Conservation (phyloP, 1,139 yeast genomes). For the Geotrichum carabidarum region DNA sequence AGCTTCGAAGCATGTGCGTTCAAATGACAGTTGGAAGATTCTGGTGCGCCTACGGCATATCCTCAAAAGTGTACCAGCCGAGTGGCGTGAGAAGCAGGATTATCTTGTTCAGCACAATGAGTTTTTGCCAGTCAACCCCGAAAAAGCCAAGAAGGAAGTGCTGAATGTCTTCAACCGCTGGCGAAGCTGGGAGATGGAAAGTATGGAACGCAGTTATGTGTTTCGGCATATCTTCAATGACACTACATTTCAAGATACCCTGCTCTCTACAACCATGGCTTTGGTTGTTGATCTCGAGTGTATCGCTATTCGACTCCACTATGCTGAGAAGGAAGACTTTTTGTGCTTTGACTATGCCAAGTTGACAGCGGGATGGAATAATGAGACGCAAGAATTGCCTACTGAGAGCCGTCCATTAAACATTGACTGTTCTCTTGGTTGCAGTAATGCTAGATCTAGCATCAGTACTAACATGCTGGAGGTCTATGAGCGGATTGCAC, state of each 20-base stretch:
- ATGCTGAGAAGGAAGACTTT: constrained; percentile 35
- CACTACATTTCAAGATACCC: constrained; percentile 31
- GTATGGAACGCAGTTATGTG: constrained; percentile 49
- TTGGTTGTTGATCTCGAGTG: constrained; percentile 33
- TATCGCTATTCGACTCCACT: constrained; percentile 30
- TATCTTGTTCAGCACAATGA: constrained; percentile 29
- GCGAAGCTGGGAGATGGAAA: constrained; percentile 84
- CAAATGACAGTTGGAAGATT: constrained; percentile 83
- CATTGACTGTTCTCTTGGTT: constrained; percentile 25
- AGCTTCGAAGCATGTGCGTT: constrained; percentile 68
- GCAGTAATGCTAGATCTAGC: constrained; percentile 25
- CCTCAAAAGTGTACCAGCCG: constrained; percentile 52
- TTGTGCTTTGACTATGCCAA: constrained; percentile 35
- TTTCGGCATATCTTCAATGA: constrained; percentile 30
- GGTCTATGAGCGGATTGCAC: constrained; percentile 17
- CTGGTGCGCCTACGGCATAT: constrained; percentile 73
- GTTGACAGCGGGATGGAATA: constrained; percentile 20
- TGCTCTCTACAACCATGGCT: constrained; percentile 28
- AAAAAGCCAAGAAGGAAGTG: constrained; percentile 52
- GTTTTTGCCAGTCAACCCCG: constrained; percentile 37
- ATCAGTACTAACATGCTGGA: constrained; percentile 24
- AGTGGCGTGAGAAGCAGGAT: constrained; percentile 42
- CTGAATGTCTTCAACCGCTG: constrained; percentile 62
- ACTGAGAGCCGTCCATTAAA: constrained; percentile 13
- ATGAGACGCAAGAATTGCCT: neutral